Evolutionary conservation across 495 filamentous ascomycete genomes (phyloP).

Genomic region (Symbiotaphrina buchneri): DNA sequence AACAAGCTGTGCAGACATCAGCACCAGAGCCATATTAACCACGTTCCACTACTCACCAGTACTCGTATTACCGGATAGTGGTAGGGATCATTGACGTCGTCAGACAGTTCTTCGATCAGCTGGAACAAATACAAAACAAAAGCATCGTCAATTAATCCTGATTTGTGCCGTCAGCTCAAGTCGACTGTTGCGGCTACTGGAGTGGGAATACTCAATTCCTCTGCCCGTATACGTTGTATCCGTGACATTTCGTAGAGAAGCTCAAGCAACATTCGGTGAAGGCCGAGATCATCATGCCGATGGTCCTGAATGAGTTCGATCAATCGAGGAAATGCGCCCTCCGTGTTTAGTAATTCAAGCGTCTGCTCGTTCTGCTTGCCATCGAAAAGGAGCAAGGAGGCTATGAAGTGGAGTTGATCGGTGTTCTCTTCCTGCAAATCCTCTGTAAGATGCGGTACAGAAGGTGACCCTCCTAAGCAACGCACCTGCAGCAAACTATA

Average conservation of each 20-base stretch:
- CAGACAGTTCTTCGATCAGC: constrained; percentile 71
- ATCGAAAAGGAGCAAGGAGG: constrained; percentile 78
- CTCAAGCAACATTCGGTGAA: constrained; percentile 69
- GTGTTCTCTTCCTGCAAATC: constrained; percentile 49
- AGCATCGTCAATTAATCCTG: constrained; percentile 45
- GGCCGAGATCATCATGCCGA: constrained; percentile 35
- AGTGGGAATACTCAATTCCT: constrained; percentile 43
- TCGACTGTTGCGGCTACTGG: background rate
- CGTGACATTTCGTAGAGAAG: constrained; percentile 93
- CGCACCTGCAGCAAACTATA: constrained; percentile 69
- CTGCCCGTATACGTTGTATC: constrained; percentile 55
- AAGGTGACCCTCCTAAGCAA: background rate
- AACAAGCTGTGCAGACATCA: constrained; percentile 40
- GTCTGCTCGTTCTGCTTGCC: constrained; percentile 56
- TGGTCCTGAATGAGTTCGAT: constrained; percentile 56
- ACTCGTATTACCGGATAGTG: constrained; percentile 91
- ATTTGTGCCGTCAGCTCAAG: background rate
- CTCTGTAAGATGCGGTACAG: background rate
- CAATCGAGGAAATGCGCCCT: constrained; percentile 63
- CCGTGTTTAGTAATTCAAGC: constrained; percentile 69
- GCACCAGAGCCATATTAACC: constrained; percentile 3
- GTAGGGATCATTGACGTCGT: constrained; percentile 84
- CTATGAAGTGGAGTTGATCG: constrained; percentile 56
- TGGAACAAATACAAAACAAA: constrained; percentile 71
- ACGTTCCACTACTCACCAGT: constrained; percentile 32